Conservation (phyloP, 2,329 filamentous ascomycete species). For the Neonectria faginata region DNA sequence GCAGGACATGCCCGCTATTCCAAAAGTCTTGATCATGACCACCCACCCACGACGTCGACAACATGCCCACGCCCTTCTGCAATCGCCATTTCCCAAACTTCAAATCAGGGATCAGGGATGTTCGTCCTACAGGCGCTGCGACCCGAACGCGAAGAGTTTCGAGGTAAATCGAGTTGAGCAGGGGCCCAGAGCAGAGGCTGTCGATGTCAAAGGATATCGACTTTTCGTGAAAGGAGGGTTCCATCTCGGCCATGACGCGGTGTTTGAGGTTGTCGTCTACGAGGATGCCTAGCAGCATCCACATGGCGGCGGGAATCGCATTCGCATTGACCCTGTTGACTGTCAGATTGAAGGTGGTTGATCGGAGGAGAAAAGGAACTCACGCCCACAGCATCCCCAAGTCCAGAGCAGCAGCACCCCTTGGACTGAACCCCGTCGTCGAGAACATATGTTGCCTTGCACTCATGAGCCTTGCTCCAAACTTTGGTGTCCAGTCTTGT, state of each 20-base stretch:
- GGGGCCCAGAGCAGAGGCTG: constrained; percentile 36
- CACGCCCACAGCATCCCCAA: constrained; percentile 42
- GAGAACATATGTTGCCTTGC: constrained; percentile 37
- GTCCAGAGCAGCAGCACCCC: constrained; percentile 34
- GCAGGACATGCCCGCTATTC: constrained; percentile 31
- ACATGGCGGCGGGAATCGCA: constrained; percentile 38
- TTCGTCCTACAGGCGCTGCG: constrained; percentile 38
- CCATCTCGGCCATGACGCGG: constrained; percentile 35
- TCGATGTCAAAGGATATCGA: constrained; percentile 35
- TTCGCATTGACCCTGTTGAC: constrained; percentile 29
- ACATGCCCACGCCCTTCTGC: constrained; percentile 30
- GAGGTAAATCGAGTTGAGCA: constrained; percentile 52
- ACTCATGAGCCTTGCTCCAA: constrained; percentile 44
- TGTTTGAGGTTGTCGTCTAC: constrained; percentile 23
- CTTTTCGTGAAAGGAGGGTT: constrained; percentile 7
- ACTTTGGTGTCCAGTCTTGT: constrained; percentile 40
- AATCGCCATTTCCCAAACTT: constrained; percentile 37
- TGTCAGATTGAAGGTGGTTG: fast-evolving
- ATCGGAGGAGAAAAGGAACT: background rate
- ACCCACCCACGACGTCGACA: constrained; percentile 30
- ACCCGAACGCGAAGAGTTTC: constrained; percentile 50
- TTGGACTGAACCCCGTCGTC: constrained; percentile 28
- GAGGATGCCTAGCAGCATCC: constrained; percentile 36
- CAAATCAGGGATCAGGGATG: constrained; percentile 36
- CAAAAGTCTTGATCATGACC: constrained; percentile 34